Conservation (phyloP, 192 early-diverging fungal genomes). For the Linnemannia exigua region DNA sequence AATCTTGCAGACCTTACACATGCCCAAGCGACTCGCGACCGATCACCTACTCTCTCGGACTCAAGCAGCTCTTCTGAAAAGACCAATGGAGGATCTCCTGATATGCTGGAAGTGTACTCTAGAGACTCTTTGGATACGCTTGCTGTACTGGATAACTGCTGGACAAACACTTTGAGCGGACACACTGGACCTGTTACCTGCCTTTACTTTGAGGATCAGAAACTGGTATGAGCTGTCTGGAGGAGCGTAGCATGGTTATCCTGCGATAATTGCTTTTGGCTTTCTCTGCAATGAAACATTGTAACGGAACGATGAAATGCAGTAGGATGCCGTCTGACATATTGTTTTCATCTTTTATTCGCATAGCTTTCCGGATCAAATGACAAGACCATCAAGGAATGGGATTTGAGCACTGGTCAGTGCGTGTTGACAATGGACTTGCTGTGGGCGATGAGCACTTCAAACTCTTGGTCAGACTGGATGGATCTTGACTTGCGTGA, state of each 20-base stretch:
- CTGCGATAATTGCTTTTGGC: background rate
- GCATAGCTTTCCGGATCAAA: conserved; percentile 80
- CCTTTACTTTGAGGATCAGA: conserved; percentile 66
- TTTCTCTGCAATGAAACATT: conserved; percentile 30
- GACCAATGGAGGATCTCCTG: conserved; percentile 5
- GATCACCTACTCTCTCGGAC: conserved; percentile 25
- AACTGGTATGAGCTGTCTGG: conserved; percentile 62
- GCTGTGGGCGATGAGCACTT: conserved; percentile 70
- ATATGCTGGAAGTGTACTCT: conserved; percentile 17
- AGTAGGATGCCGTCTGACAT: background rate
- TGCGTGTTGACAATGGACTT: conserved; percentile 78
- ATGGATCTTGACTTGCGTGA: conserved; percentile 31
- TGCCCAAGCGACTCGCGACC: conserved; percentile 12
- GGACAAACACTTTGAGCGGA: conserved; percentile 58
- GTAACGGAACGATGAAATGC: background rate
- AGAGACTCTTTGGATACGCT: conserved; percentile 30
- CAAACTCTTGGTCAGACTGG: conserved; percentile 40
- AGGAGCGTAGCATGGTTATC: background rate
- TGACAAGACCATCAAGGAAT: conserved; percentile 83
- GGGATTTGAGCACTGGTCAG: conserved; percentile 79
- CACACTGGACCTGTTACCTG: conserved; percentile 63
- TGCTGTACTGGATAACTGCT: conserved; percentile 35
- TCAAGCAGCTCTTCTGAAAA: conserved; percentile 16
- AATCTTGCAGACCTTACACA: conserved; percentile 35
- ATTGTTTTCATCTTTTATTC: conserved; percentile 21